These are phyloP conservation scores for Teunomyces barrocoloradensis DNA, from an alignment of 805 yeast genomes.

Conservation along the genomic window DNA sequence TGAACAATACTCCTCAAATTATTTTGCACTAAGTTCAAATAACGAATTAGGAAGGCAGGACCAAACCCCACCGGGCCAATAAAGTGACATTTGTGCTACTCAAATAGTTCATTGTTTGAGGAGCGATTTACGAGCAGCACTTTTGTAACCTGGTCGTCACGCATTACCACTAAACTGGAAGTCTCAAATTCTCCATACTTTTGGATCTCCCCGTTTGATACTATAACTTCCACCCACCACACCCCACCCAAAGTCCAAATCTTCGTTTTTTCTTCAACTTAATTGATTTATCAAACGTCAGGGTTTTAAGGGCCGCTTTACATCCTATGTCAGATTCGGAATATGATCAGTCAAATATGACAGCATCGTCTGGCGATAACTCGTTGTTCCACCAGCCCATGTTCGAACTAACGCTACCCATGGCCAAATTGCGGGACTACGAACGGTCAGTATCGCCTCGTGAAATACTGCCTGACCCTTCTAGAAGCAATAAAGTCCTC, in stretches of 20 bases:
- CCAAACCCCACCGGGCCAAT: background rate
- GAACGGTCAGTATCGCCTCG: constrained; percentile 36
- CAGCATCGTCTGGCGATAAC: constrained; percentile 3
- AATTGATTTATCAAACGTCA: background rate
- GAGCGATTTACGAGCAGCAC: no score
- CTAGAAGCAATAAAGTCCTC: background rate
- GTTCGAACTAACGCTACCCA: constrained; percentile 13
- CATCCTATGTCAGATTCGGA: constrained; percentile 1
- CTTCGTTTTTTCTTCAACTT: background rate
- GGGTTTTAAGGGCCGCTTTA: no score
- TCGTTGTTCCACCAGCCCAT: constrained; percentile 19
- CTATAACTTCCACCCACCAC: no score
- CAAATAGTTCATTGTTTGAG: no score
- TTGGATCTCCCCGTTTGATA: no score
- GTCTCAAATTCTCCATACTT: no score
- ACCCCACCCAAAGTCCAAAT: background rate
- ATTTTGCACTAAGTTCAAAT: background rate
- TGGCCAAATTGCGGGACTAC: constrained; percentile 7
- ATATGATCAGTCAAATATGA: constrained; percentile 2
- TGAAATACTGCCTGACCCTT: constrained; percentile 16
- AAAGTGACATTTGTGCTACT: background rate
- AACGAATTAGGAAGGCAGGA: background rate
- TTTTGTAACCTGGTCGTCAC: no score
- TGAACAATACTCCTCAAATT: background rate
- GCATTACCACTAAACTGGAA: no score